Evolutionary conservation across 2,329 filamentous ascomycete genomes (phyloP).

Genomic region (Fusarium neocosmosporiellum): DNA sequence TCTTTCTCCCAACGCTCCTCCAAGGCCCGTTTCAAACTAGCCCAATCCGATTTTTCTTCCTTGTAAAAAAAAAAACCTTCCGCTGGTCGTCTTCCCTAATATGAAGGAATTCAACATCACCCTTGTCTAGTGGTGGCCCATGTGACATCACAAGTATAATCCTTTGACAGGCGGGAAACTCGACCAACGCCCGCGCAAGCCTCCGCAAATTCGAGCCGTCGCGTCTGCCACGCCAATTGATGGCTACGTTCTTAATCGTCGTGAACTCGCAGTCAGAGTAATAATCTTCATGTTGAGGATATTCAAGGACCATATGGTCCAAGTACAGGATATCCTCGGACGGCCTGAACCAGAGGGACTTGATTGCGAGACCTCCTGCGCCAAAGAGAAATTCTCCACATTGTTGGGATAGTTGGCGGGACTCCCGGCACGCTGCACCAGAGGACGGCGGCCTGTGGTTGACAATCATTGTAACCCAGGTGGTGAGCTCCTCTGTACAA

Average conservation of each 20-base stretch:
- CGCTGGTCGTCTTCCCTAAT: neutral
- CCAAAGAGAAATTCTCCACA: neutral
- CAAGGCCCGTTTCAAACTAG: neutral
- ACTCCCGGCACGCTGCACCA: neutral
- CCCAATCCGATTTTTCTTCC: neutral
- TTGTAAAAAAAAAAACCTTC: neutral
- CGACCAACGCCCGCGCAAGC: neutral
- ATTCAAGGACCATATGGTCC: neutral
- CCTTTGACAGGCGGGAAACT: neutral
- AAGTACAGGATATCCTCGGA: constrained; percentile 10
- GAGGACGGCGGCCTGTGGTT: neutral
- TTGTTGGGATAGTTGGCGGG: neutral
- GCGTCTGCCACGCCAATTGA: neutral
- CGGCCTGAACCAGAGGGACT: neutral
- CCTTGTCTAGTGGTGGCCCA: neutral
- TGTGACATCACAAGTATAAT: neutral
- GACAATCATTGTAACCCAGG: neutral
- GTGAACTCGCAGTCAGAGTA: neutral
- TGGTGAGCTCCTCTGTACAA: neutral
- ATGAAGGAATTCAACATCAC: neutral
- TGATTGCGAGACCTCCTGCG: neutral
- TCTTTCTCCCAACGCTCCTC: neutral
- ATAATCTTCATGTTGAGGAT: neutral
- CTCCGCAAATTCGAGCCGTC: neutral
- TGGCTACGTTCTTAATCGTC: neutral